Evolutionary conservation across 441 rosid genomes (phyloP).

Genomic region (Arabidopsis lyrata): DNA sequence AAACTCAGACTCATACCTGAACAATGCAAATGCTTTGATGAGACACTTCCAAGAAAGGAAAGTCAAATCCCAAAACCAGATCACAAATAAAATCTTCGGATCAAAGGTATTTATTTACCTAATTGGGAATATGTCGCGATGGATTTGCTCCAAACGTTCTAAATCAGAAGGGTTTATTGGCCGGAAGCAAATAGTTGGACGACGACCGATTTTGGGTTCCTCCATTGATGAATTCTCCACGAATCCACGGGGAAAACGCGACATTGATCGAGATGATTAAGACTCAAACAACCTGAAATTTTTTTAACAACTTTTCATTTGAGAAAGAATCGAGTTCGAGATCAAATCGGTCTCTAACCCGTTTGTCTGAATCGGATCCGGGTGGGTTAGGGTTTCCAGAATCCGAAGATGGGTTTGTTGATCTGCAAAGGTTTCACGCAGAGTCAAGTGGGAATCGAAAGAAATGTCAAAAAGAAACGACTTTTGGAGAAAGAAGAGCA

Average conservation of each 20-base stretch:
- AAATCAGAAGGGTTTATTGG: slow-evolving; percentile 81
- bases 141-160: slow-evolving; percentile 79
- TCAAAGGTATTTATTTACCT: slow-evolving; percentile 50
- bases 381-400: slow-evolving; percentile 37
- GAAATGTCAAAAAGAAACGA: slow-evolving; percentile 10
- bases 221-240: slow-evolving; percentile 57
- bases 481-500: slow-evolving; percentile 23
- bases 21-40: slow-evolving; percentile 40
- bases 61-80: slow-evolving; percentile 26
- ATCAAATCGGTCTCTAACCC: slow-evolving; percentile 19
- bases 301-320: slow-evolving; percentile 39
- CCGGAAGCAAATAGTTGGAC: slow-evolving; percentile 75
- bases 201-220: slow-evolving; percentile 53
- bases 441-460: slow-evolving; percentile 25
- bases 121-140: slow-evolving; percentile 84
- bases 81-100: not conserved
- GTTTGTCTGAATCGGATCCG: slow-evolving; percentile 48
- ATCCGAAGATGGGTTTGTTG: slow-evolving; percentile 37
- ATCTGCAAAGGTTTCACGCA: slow-evolving; percentile 20
- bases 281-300: slow-evolving; percentile 39
- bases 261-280: slow-evolving; percentile 47
- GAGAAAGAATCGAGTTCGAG: slow-evolving; percentile 17
- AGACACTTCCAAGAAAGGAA: slow-evolving; percentile 21
- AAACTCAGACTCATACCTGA: slow-evolving; percentile 96
- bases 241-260: slow-evolving; percentile 59